Evolutionary conservation across 169 alveolate genomes (phyloP).

Genomic region (Plasmodium blacklocki): DNA sequence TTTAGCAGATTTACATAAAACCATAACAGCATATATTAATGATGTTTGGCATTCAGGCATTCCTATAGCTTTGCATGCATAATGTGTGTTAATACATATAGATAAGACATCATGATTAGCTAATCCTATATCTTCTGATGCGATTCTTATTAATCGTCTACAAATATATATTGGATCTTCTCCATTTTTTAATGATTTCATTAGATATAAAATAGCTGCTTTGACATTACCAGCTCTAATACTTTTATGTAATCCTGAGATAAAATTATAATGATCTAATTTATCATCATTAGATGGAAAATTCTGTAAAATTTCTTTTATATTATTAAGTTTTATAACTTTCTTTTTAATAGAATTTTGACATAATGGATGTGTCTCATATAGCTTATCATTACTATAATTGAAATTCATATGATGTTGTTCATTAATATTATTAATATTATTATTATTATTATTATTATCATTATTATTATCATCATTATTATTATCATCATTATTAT

Average conservation of each 20-base stretch:
- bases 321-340: constrained; percentile 25
- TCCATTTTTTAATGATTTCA: constrained; percentile 65
- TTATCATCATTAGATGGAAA: constrained; percentile 66
- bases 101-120: constrained; percentile 69
- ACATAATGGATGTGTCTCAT: neutral
- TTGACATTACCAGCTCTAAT: constrained; percentile 69
- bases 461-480: neutral
- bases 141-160: constrained; percentile 74
- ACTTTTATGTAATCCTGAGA: constrained; percentile 75
- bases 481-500: constrained; percentile 2
- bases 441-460: neutral
- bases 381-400: too few relatives aligned
- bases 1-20: constrained; percentile 69
- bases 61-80: constrained; percentile 76
- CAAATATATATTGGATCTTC: constrained; percentile 75
- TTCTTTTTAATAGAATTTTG: constrained; percentile 21
- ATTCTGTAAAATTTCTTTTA: constrained; percentile 63
- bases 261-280: constrained; percentile 67
- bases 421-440: neutral
- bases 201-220: constrained; percentile 72
- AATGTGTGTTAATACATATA: constrained; percentile 61
- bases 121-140: constrained; percentile 71
- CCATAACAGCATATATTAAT: constrained; percentile 69
- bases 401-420: too few relatives aligned
- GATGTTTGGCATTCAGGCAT: constrained; percentile 76